phyloP scores from a whole-genome alignment of 306 rosid species.

The Lathyrus aphaca region DNA sequence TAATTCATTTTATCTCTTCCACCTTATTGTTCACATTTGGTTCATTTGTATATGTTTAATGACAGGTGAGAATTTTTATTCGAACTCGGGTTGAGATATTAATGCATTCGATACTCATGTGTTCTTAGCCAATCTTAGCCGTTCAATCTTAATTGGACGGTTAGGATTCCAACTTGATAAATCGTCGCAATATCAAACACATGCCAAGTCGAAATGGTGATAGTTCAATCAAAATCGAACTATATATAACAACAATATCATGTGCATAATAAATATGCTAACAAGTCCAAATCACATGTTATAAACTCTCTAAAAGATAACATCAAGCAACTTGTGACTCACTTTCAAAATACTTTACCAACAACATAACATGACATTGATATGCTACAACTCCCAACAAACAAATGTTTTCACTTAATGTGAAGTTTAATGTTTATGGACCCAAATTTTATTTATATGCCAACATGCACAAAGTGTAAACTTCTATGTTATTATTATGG shows the following conservation, averaged over 20 bases:
- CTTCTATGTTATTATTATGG: slow-evolving; percentile 4
- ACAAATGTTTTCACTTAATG: slow-evolving; percentile 4
- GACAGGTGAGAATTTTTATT: not conserved
- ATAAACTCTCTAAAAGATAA: not conserved
- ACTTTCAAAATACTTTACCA: not conserved
- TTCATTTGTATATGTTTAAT: not conserved
- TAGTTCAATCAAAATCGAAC: not conserved
- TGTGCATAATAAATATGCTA: not conserved
- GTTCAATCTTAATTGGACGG: not conserved
- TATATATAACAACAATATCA: not conserved
- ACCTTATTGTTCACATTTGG: not conserved
- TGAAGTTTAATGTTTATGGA: slow-evolving; percentile 26
- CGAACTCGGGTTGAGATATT: not conserved
- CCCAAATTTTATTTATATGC: slow-evolving; percentile 26
- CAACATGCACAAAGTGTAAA: not conserved
- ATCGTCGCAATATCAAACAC: not conserved
- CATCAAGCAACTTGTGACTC: slow-evolving; percentile 22
- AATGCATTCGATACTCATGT: not conserved
- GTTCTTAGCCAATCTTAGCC: not conserved
- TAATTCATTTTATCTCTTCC: not conserved
- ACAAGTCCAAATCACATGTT: slow-evolving; percentile 2
- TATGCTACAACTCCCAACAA: not conserved
- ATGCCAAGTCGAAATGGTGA: not conserved
- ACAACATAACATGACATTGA: slow-evolving; percentile 6
- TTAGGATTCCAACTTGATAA: not conserved